Conservation (phyloP, 192 early-diverging fungal species). For the Allomyces macrogynus region DNA sequence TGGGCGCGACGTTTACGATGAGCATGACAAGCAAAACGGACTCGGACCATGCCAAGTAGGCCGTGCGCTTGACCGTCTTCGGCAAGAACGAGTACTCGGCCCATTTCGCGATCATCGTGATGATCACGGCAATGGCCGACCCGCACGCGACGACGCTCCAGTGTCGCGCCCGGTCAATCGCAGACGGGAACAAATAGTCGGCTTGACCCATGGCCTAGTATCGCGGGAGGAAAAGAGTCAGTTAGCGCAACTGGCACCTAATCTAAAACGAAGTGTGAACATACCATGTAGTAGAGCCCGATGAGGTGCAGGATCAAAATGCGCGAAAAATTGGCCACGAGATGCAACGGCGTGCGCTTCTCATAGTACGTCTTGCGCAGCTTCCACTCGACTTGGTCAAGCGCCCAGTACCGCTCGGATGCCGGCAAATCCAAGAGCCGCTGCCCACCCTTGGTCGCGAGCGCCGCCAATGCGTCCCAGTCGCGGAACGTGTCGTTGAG, state of each 20-base stretch:
- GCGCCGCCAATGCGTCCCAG: not conserved
- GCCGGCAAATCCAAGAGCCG: conserved; percentile 37
- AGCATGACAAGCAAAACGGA: conserved; percentile 35
- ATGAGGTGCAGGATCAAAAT: conserved; percentile 6
- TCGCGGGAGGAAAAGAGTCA: conserved; percentile 6
- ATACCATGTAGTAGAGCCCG: conserved; percentile 30
- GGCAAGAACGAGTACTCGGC: conserved; percentile 6
- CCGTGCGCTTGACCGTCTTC: conserved; percentile 6
- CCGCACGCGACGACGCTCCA: not conserved
- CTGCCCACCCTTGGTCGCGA: conserved; percentile 17
- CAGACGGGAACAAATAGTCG: conserved; percentile 12
- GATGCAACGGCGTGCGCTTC: not conserved
- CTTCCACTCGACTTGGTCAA: conserved; percentile 20
- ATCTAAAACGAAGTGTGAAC: conserved; percentile 11
- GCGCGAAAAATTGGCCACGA: not conserved
- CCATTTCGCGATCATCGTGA: conserved; percentile 12
- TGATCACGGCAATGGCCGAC: conserved; percentile 4
- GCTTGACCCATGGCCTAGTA: conserved; percentile 16
- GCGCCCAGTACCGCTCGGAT: conserved; percentile 34
- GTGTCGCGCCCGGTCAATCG: conserved; percentile 19
- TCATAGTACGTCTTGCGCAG: not conserved
- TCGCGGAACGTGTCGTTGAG: not conserved
- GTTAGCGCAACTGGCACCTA: conserved; percentile 9
- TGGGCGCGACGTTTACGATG: conserved; percentile 37
- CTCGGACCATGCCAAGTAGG: conserved; percentile 23